Conservation (phyloP, 495 filamentous ascomycete species). For the Penicillium cinerascens region DNA sequence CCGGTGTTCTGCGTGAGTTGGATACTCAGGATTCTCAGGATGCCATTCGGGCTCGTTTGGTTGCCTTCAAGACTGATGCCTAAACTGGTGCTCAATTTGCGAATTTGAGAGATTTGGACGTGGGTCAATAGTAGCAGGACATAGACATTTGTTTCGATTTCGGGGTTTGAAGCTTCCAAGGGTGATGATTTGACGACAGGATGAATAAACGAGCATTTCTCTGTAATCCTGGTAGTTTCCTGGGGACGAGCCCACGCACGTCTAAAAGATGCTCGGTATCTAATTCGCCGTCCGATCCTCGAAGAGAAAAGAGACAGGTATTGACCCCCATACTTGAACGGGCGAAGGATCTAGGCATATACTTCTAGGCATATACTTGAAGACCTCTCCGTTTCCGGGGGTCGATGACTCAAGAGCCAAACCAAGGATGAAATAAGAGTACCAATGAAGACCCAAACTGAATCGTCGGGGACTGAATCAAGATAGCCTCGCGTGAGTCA, state of each 20-base stretch:
- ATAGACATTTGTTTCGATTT: background rate
- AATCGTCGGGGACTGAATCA: background rate
- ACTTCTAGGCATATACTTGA: no score
- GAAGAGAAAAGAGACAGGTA: no score
- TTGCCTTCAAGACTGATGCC: conserved; percentile 37
- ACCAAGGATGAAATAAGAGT: background rate
- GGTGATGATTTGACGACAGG: background rate
- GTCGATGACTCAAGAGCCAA: background rate
- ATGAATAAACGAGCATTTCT: background rate
- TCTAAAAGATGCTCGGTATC: background rate
- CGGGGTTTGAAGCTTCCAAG: background rate
- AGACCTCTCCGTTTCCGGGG: no score
- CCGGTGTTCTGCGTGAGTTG: conserved; percentile 57
- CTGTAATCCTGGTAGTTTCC: background rate
- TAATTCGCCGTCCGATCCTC: background rate
- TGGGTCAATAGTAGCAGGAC: background rate
- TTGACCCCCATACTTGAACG: no score
- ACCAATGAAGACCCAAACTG: no score
- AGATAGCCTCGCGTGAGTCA: background rate
- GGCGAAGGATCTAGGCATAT: no score
- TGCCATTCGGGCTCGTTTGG: conserved; percentile 35
- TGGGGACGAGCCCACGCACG: background rate
- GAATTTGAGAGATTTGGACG: background rate
- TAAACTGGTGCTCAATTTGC: conserved; percentile 1
- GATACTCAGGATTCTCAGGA: conserved; percentile 42